Percentiles rank a stretch among this genome's conserved stretches.
These are phyloP conservation scores for Nitzschia inconspicua DNA, from an alignment of 108 stramenopile species.

Conservation along the genomic window DNA sequence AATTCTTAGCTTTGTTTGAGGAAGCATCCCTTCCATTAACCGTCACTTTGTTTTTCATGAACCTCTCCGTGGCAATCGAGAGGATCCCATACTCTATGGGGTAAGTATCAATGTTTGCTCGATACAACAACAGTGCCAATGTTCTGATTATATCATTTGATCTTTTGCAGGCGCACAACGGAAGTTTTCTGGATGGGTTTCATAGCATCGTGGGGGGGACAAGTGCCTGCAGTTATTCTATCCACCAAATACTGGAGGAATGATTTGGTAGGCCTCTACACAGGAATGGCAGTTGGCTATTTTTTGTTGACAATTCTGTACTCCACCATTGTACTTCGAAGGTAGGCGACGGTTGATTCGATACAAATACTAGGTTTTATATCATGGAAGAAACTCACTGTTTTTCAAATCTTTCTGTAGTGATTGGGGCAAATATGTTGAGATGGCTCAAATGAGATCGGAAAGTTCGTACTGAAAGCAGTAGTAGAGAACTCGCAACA, in stretches of 20 bases:
- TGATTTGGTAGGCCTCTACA: slow-evolving; percentile 69
- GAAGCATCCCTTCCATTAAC: slow-evolving; percentile 54
- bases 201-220: slow-evolving; percentile 61
- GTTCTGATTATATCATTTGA: background rate
- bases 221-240: slow-evolving; percentile 76
- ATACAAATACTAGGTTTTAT: background rate
- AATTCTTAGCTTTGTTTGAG: slow-evolving; percentile 64
- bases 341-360: slow-evolving; percentile 3
- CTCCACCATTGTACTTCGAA: slow-evolving; percentile 12
- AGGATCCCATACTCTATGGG: slow-evolving; percentile 66
- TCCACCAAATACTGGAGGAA: slow-evolving; percentile 61
- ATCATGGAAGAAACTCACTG: background rate
- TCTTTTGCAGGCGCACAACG: slow-evolving; percentile 38
- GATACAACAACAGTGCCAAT: no score
- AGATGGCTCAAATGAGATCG: slow-evolving; percentile 16
- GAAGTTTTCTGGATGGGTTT: slow-evolving; percentile 72
- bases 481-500: no score
- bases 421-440: slow-evolving; percentile 25
- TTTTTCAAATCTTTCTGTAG: background rate
- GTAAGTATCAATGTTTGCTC: background rate
- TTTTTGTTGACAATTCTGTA: slow-evolving; percentile 33
- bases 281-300: slow-evolving; percentile 65
- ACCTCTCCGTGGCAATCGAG: slow-evolving; percentile 72
- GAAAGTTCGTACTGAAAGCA: slow-evolving; percentile 1
- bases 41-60: slow-evolving; percentile 71